These are phyloP conservation scores for Lactifluus hygrophoroides DNA, from an alignment of 768 basidiomycete genomes.

Conservation along the genomic window DNA sequence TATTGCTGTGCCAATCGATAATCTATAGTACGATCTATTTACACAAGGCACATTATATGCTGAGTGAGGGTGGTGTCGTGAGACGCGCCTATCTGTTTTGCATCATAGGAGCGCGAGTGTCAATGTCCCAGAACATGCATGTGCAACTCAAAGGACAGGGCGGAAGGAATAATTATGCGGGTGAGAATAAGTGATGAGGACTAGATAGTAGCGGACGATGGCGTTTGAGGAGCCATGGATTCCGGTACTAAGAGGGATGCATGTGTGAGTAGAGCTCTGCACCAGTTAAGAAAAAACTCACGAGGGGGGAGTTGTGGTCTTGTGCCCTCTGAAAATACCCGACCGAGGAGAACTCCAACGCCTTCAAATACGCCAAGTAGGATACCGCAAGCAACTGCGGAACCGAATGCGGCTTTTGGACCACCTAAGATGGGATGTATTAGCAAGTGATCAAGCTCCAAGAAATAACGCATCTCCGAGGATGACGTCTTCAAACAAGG, in stretches of 20 bases:
- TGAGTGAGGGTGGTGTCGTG: conserved; percentile 9
- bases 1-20: neutral
- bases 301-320: conserved; percentile 73
- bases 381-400: conserved; percentile 95
- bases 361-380: conserved; percentile 92
- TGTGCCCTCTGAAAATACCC: conserved; percentile 79
- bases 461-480: neutral
- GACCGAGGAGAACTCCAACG: conserved; percentile 85
- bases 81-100: neutral
- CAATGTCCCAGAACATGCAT: neutral
- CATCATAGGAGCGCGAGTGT: neutral
- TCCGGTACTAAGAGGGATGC: conserved; percentile 11
- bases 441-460: neutral
- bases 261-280: neutral
- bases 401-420: conserved; percentile 81
- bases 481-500: neutral
- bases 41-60: conserved; percentile 14
- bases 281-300: conserved; percentile 31
- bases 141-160: neutral
- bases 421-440: conserved; percentile 52
- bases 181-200: neutral
- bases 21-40: conserved; percentile 12
- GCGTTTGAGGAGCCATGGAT: conserved; percentile 14
- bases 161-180: neutral
- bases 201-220: conserved; percentile 12